phyloP scores from a whole-genome alignment of 306 rosid species.

The Gastrolobium villosum region DNA sequence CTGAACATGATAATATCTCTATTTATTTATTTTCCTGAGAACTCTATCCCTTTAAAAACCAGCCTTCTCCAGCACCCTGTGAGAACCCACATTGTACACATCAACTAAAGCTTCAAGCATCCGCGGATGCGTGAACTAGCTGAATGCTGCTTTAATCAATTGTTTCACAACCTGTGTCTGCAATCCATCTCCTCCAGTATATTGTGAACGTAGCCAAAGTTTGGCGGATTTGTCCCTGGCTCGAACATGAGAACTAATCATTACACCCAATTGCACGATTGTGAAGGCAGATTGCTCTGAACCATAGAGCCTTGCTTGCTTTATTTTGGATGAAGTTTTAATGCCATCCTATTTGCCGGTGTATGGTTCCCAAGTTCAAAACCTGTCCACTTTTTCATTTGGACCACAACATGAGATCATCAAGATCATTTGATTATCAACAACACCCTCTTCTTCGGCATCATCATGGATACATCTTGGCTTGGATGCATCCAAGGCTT shows the following conservation, averaged over 20 bases:
- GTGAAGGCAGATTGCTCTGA: conserved; percentile 63
- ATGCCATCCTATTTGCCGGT: conserved; percentile 59
- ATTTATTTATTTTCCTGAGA: conserved; percentile 64
- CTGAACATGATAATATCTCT: conserved; percentile 62
- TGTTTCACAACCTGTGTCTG: conserved; percentile 61
- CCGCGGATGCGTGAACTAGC: conserved; percentile 58
- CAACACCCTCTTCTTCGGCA: conserved; percentile 20
- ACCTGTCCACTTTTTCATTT: conserved; percentile 58
- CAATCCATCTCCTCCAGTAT: conserved; percentile 75
- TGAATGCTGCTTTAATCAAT: conserved; percentile 50
- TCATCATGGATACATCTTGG: conserved; percentile 4
- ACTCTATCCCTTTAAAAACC: conserved; percentile 76
- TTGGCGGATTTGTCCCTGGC: conserved; percentile 53
- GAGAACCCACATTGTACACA: conserved; percentile 66
- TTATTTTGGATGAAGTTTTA: conserved; percentile 44
- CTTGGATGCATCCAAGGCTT: conserved; percentile 3
- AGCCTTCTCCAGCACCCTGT: conserved; percentile 65
- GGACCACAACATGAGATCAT: conserved; percentile 70
- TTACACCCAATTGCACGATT: conserved; percentile 62
- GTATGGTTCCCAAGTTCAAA: conserved; percentile 68
- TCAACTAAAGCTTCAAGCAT: conserved; percentile 73
- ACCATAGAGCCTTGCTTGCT: conserved; percentile 53
- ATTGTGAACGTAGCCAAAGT: conserved; percentile 55
- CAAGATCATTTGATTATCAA: conserved; percentile 48
- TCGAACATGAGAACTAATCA: conserved; percentile 36